Evolutionary conservation across 2,329 filamentous ascomycete species (phyloP), one percentile per base, ranked within the genome.

Genomic region (Monilinia polystroma): DNA sequence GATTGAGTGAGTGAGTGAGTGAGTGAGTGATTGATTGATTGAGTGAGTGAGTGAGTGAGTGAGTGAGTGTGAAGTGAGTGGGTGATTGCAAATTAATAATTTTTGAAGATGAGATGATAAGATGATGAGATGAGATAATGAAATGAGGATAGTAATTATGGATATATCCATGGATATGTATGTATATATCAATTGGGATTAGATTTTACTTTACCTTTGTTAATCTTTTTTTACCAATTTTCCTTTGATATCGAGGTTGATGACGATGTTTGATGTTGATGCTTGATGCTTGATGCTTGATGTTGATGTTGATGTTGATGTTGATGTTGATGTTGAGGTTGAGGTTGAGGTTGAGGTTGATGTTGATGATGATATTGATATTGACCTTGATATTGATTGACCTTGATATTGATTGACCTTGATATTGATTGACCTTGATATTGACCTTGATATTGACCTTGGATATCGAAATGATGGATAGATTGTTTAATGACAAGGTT

Each of bases 1-100:
- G 57, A 60, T 59, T 35, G 43, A 14, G 14, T 49, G 57, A 58
- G 14, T 26, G 47, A 45, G 41, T 43, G 23, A 41, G 47, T 32
- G 38, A 20, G 41, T 26, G 7, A 43, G 26, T 29, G 29, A 4
- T 2, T 29, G 57, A 60, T 49, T 35, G 43, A 14, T 16, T 49
- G 57, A 58, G 14, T 26, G 47, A 45, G 41, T 29, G 57, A 51
- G 49, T 35, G 43, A 14, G 14, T 49, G 57, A 58, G 14, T 26
- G 47, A 45, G 26, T 29, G 57, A 60, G 49, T 35, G 43, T 23
- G 23, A 23, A 14, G 16, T 49, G 57, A 58, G 14, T 26, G 47
- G 29, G 41, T 35, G 32, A 35, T 35, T 35, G 32, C 32, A 35
- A 35, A 35, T 35, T n/a, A 47, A 49, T 16, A 18, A 32, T 35